Base-by-base conservation (phyloP, 1,139 yeast genomes). In the Yueomyces sp. region DNA sequence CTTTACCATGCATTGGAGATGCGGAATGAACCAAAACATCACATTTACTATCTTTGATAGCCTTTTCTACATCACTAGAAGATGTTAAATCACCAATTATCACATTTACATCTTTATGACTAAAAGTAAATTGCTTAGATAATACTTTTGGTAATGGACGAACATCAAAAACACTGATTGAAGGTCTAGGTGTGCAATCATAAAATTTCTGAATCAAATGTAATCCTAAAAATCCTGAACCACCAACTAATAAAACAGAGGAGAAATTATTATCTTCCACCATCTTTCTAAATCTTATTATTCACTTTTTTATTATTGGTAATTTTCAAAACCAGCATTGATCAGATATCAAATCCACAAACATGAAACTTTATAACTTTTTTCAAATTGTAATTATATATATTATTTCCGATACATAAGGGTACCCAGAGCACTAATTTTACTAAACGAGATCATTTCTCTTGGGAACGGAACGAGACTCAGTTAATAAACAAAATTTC, bases 11-110 rank as follows among this genome's bases (percentile, higher is more conserved):
- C 60, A 89, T 74, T 7, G 99, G 99, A 4, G 97, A 89, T 1
- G 97, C 98, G 1, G 96, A 84, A 61, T 93, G 98, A 3, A 93
- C 95, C 38, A 93, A 75, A 0, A 86, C 91, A 40, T 77, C 75
- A 46, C 95, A 86, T 34, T 70, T 63, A 30, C 83, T 71, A 19
- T 57, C 60, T 34, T 64, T 59, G 36, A 91, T 75, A 0, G 95
- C 96, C 3, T 64, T 57, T 4, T 68, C 59, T 8, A 93, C 81
- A 55, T 85, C 95, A 5, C 67, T 72, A 26, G 72, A 73, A 1
- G 82, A 76, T 0, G 97, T 86, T 48, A 93, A 66, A 57, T 91
- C 98, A 38, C 97, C 98, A 51, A 79, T 69, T 57, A 79, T 83
- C 50, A 81, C 78, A 0, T 59, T 59, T 44, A 91, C 73, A 40